Conservation (phyloP, 768 basidiomycete genomes). For the Psilocybe azurescens region DNA sequence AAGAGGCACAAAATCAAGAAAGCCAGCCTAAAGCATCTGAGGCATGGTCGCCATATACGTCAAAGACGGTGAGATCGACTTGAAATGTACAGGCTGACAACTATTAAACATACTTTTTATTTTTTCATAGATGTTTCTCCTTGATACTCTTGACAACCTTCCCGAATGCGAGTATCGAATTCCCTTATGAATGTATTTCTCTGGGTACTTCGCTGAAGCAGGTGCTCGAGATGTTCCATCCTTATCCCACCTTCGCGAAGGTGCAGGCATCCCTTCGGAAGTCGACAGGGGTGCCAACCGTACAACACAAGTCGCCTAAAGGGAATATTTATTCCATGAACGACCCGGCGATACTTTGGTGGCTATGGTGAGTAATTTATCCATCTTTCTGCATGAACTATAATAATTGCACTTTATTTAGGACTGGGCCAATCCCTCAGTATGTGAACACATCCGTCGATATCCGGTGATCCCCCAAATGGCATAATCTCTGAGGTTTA, state of each 20-base stretch:
- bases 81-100: too few species aligned
- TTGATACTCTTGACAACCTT: constrained; percentile 25
- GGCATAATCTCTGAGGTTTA: constrained; percentile 35
- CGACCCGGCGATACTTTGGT: constrained; percentile 27
- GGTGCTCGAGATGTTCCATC: constrained; percentile 19
- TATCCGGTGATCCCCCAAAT: constrained; percentile 34
- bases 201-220: constrained; percentile 22
- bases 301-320: constrained; percentile 24
- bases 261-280: constrained; percentile 21
- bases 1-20: too few species aligned
- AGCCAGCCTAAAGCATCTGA: too few species aligned
- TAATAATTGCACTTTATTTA: constrained; percentile 15
- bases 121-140: constrained; percentile 20
- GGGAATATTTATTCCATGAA: constrained; percentile 38
- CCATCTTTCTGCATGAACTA: background rate
- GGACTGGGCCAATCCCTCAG: constrained; percentile 37
- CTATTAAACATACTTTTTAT: background rate
- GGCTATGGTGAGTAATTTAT: constrained; percentile 27
- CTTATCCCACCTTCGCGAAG: constrained; percentile 17
- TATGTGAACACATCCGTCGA: constrained; percentile 28
- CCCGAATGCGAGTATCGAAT: constrained; percentile 23
- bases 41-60: too few species aligned
- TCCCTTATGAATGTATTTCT: constrained; percentile 21
- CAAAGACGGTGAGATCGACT: too few species aligned
- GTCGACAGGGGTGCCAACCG: constrained; percentile 24